A percentile compares a stretch with the other conserved stretches of the same genome.
These are phyloP conservation scores for Teratosphaeria zuluensis DNA, from an alignment of 2,329 filamentous ascomycete species.

Conservation along the genomic window DNA sequence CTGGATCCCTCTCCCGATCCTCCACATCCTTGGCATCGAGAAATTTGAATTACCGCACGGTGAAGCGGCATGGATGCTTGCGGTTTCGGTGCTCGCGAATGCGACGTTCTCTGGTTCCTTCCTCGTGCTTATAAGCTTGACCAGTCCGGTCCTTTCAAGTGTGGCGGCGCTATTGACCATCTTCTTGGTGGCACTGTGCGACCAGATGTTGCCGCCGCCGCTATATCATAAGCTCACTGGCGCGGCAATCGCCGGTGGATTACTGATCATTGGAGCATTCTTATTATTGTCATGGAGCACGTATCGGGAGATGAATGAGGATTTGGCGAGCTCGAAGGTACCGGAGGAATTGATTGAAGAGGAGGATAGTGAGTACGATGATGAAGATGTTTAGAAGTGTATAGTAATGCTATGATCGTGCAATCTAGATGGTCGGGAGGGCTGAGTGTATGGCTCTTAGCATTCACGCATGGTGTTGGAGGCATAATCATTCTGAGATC, in stretches of 20 bases:
- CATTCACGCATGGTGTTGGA: no score
- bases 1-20: constrained; percentile 81
- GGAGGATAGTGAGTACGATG: neutral
- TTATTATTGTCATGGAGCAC: constrained; percentile 82
- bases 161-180: constrained; percentile 93
- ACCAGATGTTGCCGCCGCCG: constrained; percentile 66
- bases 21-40: constrained; percentile 72
- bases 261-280: constrained; percentile 82
- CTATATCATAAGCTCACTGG: constrained; percentile 62
- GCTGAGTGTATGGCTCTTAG: neutral
- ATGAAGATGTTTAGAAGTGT: no score
- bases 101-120: constrained; percentile 89
- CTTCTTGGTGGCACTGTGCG: constrained; percentile 86
- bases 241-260: constrained; percentile 70
- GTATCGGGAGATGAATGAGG: constrained; percentile 85
- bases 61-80: constrained; percentile 67
- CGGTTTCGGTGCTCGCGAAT: constrained; percentile 75
- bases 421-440: no score
- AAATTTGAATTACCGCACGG: constrained; percentile 72
- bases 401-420: no score
- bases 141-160: constrained; percentile 73
- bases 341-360: constrained; percentile 31
- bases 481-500: no score
- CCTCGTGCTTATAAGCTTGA: constrained; percentile 84
- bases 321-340: constrained; percentile 49